Percentiles rank a stretch among this genome's conserved stretches.
Conservation (phyloP, 1,139 yeast genomes). For the Debaryomyces subglobosus region DNA sequence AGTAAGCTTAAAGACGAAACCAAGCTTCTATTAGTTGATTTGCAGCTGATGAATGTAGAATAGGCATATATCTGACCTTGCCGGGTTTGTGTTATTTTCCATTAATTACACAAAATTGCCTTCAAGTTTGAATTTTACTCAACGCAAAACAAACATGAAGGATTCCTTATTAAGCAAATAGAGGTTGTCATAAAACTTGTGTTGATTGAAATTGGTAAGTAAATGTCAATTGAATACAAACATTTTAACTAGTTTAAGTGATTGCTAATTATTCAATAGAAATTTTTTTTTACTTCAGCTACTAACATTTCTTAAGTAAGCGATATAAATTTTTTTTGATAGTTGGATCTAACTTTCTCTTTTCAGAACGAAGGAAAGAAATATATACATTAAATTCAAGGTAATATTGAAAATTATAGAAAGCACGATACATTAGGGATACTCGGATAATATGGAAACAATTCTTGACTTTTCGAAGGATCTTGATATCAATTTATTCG, state of each 20-base stretch:
- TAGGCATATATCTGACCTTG: background rate
- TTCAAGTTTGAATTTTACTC: background rate
- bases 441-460: constrained; percentile 65
- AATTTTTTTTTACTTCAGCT: background rate
- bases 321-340: constrained; percentile 4
- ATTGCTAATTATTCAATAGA: background rate
- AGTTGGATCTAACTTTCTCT: constrained; percentile 6
- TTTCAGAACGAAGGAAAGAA: constrained; percentile 4
- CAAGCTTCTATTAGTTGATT: background rate
- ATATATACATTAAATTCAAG: background rate
- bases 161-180: background rate
- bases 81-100: constrained; percentile 5
- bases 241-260: background rate
- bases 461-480: constrained; percentile 86
- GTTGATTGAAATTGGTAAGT: constrained; percentile 2
- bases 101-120: constrained; percentile 1
- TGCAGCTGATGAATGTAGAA: background rate
- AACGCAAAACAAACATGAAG: constrained; percentile 7
- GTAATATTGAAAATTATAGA: background rate
- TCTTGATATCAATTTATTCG: constrained; percentile 77
- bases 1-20: background rate
- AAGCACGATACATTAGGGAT: background rate
- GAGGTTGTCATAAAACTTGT: constrained; percentile 1
- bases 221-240: background rate
- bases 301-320: constrained; percentile 3